These are phyloP conservation scores for Nakazawaea pomicola DNA, from an alignment of 805 yeast genomes.

Conservation along the genomic window DNA sequence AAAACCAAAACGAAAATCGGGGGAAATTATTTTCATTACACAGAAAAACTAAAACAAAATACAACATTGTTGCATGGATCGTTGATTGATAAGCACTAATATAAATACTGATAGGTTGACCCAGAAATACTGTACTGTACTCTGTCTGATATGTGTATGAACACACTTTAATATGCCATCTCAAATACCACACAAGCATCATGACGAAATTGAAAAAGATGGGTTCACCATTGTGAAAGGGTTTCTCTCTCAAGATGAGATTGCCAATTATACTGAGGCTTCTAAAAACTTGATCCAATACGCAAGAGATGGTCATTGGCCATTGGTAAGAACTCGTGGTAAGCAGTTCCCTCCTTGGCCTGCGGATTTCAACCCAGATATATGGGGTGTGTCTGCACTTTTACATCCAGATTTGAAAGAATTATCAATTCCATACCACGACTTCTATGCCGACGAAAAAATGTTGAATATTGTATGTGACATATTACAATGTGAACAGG, in stretches of 20 bases:
- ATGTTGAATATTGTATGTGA: constrained; percentile 36
- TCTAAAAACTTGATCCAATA: constrained; percentile 32
- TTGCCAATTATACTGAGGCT: constrained; percentile 30
- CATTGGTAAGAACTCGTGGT: constrained; percentile 42
- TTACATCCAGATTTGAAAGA: constrained; percentile 41
- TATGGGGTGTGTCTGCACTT: constrained; percentile 47
- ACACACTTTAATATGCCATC: constrained; percentile 11
- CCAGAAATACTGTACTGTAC: neutral
- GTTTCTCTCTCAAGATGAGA: constrained; percentile 36
- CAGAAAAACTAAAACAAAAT: neutral
- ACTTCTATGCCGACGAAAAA: constrained; percentile 33
- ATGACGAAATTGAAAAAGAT: constrained; percentile 27
- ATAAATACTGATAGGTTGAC: too few relatives aligned
- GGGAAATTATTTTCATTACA: neutral
- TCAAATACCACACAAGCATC: constrained; percentile 13
- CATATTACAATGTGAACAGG: constrained; percentile 33
- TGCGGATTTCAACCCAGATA: constrained; percentile 41
- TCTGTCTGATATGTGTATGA: neutral
- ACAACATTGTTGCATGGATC: neutral
- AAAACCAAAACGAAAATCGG: neutral
- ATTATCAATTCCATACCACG: constrained; percentile 32
- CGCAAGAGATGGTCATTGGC: constrained; percentile 45
- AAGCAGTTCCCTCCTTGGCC: constrained; percentile 60
- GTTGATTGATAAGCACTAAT: too few relatives aligned
- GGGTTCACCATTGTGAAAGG: constrained; percentile 33